A percentile compares a stretch with the other conserved stretches of the same genome.
These are phyloP conservation scores for Cucurbita ficifolia DNA, from an alignment of 306 rosid species.

Conservation along the genomic window DNA sequence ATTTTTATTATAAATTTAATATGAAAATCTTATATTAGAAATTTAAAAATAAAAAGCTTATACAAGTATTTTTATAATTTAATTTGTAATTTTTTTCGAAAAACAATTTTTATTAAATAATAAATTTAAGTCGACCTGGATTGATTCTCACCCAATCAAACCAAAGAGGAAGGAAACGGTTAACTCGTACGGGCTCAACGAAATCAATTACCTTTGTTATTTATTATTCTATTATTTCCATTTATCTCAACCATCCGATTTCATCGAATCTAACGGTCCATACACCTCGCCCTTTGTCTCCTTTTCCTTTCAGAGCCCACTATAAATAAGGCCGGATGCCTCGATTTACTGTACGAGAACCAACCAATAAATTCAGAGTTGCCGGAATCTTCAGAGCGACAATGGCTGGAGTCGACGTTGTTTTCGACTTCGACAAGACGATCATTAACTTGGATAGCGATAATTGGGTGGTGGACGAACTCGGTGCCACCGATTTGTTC, in stretches of 20 bases:
- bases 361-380: not conserved
- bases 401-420: not conserved
- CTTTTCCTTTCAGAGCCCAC: not conserved
- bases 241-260: not conserved
- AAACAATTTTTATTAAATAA: no score
- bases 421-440: slow-evolving; percentile 8
- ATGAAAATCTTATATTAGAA: no score
- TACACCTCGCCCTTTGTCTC: not conserved
- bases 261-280: not conserved
- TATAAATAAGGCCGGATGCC: not conserved
- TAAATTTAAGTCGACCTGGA: no score
- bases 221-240: not conserved
- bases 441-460: slow-evolving; percentile 3
- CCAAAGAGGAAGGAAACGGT: no score
- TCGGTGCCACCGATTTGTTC: slow-evolving; percentile 8
- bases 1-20: no score
- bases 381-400: not conserved
- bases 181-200: no score
- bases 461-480: slow-evolving; percentile 6
- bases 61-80: no score
- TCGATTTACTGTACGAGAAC: not conserved
- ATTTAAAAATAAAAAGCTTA: no score
- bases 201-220: not conserved
- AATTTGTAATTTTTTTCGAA: no score
- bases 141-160: no score